A percentile compares a stretch with the other conserved stretches of the same genome.
These are phyloP conservation scores for Pelargonium myrrhifolium DNA, from an alignment of 441 rosid species.

Conservation along the genomic window DNA sequence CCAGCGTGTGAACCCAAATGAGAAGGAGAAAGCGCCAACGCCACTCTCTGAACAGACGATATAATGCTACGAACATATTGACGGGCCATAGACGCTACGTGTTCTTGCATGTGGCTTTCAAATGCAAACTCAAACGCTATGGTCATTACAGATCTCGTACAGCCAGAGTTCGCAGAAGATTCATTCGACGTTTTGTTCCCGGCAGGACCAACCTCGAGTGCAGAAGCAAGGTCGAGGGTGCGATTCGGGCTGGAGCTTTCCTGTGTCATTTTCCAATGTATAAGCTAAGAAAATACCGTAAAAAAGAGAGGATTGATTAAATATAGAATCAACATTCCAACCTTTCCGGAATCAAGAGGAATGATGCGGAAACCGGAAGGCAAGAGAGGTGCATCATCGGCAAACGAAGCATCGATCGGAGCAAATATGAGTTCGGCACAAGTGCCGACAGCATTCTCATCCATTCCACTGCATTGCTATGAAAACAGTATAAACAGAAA, in stretches of 20 bases:
- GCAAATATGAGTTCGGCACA: conserved; percentile 93
- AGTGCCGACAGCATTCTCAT: conserved; percentile 82
- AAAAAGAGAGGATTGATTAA: neutral
- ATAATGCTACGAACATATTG: conserved; percentile 86
- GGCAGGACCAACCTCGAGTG: conserved; percentile 76
- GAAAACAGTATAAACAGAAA: neutral
- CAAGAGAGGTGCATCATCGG: conserved; percentile 87
- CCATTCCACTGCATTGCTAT: conserved; percentile 89
- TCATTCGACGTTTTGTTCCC: conserved; percentile 45
- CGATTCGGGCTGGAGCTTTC: conserved; percentile 49
- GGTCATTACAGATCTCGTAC: conserved; percentile 69
- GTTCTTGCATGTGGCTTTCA: conserved; percentile 75
- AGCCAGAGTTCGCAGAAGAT: conserved; percentile 34
- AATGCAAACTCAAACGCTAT: conserved; percentile 96
- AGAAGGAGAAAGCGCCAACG: conserved; percentile 86
- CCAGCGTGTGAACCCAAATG: conserved; percentile 55
- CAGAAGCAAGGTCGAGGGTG: conserved; percentile 84
- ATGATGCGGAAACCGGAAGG: conserved; percentile 97
- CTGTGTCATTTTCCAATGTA: conserved; percentile 39
- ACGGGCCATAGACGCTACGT: conserved; percentile 93
- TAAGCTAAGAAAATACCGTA: neutral
- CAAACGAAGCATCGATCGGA: conserved; percentile 92
- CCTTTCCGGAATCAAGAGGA: conserved; percentile 80
- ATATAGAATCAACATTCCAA: conserved; percentile 18
- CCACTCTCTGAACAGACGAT: conserved; percentile 90